phyloP scores from a whole-genome alignment of 2,329 filamentous ascomycete species.

The Lojkania enalia region DNA sequence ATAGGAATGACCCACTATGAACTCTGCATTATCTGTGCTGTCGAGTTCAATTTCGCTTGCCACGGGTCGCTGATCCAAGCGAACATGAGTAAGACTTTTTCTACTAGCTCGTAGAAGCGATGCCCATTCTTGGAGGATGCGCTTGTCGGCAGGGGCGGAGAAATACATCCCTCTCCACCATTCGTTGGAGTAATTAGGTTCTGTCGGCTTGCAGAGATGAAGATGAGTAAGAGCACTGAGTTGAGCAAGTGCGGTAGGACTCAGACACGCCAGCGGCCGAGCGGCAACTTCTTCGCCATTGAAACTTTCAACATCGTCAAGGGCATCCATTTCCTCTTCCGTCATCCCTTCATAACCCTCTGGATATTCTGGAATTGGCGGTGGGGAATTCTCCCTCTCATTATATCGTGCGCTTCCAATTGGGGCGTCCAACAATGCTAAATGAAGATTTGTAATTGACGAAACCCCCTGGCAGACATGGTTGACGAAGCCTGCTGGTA shows the following conservation, averaged over 20 bases:
- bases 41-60: conserved; percentile 8
- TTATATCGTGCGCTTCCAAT: conserved; percentile 2
- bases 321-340: background rate
- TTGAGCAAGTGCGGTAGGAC: conserved; percentile 1
- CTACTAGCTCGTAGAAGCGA: conserved; percentile 6
- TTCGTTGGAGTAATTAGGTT: background rate
- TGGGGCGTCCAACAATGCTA: conserved; percentile 13
- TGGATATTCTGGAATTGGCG: background rate
- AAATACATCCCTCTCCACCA: conserved; percentile 1
- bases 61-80: conserved; percentile 12
- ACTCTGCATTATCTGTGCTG: conserved; percentile 7
- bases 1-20: conserved; percentile 5
- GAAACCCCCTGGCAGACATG: conserved; percentile 3
- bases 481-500: conserved; percentile 14
- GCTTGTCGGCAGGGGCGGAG: conserved; percentile 5
- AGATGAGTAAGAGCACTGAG: conserved; percentile 10
- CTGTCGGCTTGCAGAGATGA: conserved; percentile 10
- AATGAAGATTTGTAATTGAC: conserved; percentile 10
- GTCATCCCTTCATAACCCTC: background rate
- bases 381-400: background rate
- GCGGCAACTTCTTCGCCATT: background rate
- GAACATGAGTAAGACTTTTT: conserved; percentile 6
- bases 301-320: conserved; percentile 5
- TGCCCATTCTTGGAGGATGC: conserved; percentile 12
- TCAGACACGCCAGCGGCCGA: conserved; percentile 13